Percentiles rank a stretch among this genome's conserved stretches.
Conservation (phyloP, 176 grass and related monocot genomes). For the Carex cristatella region DNA sequence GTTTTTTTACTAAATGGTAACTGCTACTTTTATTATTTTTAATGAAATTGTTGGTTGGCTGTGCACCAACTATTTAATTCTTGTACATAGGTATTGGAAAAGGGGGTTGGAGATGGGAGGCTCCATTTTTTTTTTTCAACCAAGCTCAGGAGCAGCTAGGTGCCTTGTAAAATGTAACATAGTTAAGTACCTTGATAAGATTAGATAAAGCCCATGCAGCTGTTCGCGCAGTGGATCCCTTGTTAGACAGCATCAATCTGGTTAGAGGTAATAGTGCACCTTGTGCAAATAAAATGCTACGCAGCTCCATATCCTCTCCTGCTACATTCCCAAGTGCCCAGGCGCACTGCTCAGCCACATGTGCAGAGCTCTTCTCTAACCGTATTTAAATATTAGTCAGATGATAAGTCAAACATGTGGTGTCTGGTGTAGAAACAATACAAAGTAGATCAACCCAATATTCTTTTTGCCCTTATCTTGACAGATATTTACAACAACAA, state of each 20-base stretch:
- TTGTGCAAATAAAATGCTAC: slow-evolving; percentile 79
- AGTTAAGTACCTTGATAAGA: slow-evolving; percentile 75
- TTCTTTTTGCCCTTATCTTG: background rate
- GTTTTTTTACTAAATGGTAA: background rate
- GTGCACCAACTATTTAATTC: background rate
- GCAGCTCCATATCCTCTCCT: slow-evolving; percentile 84
- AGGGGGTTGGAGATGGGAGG: background rate
- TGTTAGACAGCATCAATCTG: slow-evolving; percentile 65
- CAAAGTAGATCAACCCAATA: slow-evolving; percentile 3
- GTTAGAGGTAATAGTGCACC: slow-evolving; percentile 72
- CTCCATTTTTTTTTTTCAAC: background rate
- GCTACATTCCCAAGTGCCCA: slow-evolving; percentile 96
- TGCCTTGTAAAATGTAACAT: background rate
- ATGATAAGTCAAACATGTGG: slow-evolving; percentile 25
- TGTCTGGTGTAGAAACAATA: background rate
- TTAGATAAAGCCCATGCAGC: slow-evolving; percentile 96
- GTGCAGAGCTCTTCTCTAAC: slow-evolving; percentile 74
- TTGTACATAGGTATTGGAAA: background rate
- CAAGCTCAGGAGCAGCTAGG: background rate
- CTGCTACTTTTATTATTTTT: background rate
- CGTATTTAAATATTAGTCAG: slow-evolving; percentile 32
- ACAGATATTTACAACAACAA: background rate
- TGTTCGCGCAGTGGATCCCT: slow-evolving; percentile 74
- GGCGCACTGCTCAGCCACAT: slow-evolving; percentile 84
- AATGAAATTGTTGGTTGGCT: background rate